Conservation (phyloP, 2,329 filamentous ascomycete genomes). For the Ophiostoma quercus region DNA sequence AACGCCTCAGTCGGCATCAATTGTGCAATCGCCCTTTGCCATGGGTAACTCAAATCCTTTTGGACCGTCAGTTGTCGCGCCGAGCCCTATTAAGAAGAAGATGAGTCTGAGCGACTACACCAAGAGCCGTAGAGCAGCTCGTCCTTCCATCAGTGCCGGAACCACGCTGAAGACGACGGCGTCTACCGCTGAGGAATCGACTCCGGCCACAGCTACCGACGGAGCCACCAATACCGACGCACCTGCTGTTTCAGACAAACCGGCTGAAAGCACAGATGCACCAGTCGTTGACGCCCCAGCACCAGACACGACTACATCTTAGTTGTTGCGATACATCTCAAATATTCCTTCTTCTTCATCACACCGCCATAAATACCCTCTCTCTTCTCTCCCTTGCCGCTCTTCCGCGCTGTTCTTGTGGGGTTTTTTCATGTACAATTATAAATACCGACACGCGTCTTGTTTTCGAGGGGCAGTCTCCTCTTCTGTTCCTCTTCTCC, state of each 20-base stretch:
- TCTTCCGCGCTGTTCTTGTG: background rate
- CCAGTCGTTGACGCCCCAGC: background rate
- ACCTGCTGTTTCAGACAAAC: background rate
- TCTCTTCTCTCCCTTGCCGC: background rate
- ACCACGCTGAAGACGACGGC: slow-evolving; percentile 38
- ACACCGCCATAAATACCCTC: background rate
- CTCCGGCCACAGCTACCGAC: background rate
- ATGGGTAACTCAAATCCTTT: slow-evolving; percentile 42
- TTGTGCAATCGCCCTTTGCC: slow-evolving; percentile 49
- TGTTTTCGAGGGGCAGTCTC: background rate
- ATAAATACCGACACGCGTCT: background rate
- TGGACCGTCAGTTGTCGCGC: slow-evolving; percentile 39
- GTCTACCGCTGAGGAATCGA: slow-evolving; percentile 26
- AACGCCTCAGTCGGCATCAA: slow-evolving; percentile 42
- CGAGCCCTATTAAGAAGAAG: slow-evolving; percentile 63
- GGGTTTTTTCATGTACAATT: background rate
- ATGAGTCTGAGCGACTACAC: slow-evolving; percentile 62
- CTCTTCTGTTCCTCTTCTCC: background rate
- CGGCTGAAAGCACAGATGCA: background rate
- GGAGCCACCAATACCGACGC: background rate
- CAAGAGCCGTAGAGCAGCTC: slow-evolving; percentile 52
- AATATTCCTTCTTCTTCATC: background rate
- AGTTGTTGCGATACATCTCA: background rate
- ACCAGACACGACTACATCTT: background rate
- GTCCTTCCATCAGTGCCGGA: slow-evolving; percentile 33